phyloP scores from a whole-genome alignment of 768 basidiomycete genomes.

The Strobilomyces confusus region DNA sequence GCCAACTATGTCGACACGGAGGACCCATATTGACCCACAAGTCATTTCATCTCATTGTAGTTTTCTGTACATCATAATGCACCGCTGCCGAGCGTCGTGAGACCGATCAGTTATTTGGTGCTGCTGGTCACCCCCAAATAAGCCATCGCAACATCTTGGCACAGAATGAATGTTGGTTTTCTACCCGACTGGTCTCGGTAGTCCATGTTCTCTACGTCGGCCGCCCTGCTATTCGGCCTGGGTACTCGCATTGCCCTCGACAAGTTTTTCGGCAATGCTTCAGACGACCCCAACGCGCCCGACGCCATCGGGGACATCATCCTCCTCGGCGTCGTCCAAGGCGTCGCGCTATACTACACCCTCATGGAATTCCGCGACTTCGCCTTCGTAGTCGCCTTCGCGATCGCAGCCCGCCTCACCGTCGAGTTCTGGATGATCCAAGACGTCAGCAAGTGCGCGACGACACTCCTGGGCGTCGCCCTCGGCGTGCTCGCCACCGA shows the following conservation, averaged over 20 bases:
- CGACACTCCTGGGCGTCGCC: conserved; percentile 61
- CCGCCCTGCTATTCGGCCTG: conserved; percentile 69
- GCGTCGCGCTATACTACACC: conserved; percentile 67
- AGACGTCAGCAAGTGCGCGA: conserved; percentile 52
- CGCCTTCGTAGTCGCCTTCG: conserved; percentile 52
- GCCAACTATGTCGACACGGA: conserved; percentile 79
- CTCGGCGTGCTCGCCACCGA: conserved; percentile 72
- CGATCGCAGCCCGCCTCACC: conserved; percentile 57
- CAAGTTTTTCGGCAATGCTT: conserved; percentile 42
- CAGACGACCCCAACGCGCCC: conserved; percentile 28
- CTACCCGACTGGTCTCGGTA: conserved; percentile 9
- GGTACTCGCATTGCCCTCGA: conserved; percentile 70
- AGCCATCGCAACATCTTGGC: conserved; percentile 13
- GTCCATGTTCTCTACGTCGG: conserved; percentile 51
- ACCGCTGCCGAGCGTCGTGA: background rate
- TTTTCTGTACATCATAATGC: background rate
- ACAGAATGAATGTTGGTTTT: conserved; percentile 17
- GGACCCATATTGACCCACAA: conserved; percentile 11
- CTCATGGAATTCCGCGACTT: conserved; percentile 51
- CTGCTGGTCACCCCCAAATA: conserved; percentile 21
- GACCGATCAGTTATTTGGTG: conserved; percentile 3
- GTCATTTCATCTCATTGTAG: background rate
- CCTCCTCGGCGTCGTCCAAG: conserved; percentile 72
- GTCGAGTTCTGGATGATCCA: conserved; percentile 55
- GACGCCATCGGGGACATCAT: conserved; percentile 53